These are phyloP conservation scores for Torrubiellomyces zombiae DNA, from an alignment of 2,329 filamentous ascomycete genomes.

Conservation along the genomic window DNA sequence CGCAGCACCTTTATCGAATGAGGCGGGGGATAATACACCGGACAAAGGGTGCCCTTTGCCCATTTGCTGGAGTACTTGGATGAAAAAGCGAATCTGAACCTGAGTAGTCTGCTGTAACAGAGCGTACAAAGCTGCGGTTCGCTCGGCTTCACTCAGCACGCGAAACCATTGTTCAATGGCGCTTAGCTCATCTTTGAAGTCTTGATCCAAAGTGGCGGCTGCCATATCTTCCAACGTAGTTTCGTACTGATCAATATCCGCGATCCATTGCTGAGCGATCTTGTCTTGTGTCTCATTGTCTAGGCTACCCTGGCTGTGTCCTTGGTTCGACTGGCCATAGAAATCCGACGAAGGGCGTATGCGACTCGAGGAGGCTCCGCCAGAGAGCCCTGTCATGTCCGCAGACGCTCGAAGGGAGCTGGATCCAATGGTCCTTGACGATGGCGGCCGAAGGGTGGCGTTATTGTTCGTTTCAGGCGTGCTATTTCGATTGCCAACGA, in stretches of 20 bases:
- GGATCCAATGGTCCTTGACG: constrained; percentile 59
- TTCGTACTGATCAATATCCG: constrained; percentile 97
- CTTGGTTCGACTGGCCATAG: constrained; percentile 61
- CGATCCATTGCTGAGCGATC: constrained; percentile 95
- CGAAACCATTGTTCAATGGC: constrained; percentile 99
- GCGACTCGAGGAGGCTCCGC: constrained; percentile 51
- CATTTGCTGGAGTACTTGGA: constrained; percentile 97
- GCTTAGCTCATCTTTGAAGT: constrained; percentile 97
- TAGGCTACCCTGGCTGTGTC: constrained; percentile 46
- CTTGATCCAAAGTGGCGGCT: constrained; percentile 92
- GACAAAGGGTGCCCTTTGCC: constrained; percentile 97
- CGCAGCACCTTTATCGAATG: constrained; percentile 78
- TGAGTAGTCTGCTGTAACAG: constrained; percentile 96
- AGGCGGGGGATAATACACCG: constrained; percentile 80
- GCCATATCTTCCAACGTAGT: constrained; percentile 99
- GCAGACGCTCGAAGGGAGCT: constrained; percentile 88
- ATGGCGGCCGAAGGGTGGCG: constrained; percentile 66
- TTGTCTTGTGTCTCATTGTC: constrained; percentile 79
- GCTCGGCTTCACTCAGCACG: constrained; percentile 88
- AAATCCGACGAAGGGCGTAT: constrained; percentile 93
- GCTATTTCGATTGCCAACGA: constrained; percentile 82
- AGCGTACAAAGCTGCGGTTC: constrained; percentile 88
- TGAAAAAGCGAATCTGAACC: constrained; percentile 98
- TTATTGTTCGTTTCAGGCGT: constrained; percentile 81
- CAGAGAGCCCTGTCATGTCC: constrained; percentile 74